Evolutionary conservation across 768 basidiomycete genomes (phyloP).

Genomic region (Collybia sordida): DNA sequence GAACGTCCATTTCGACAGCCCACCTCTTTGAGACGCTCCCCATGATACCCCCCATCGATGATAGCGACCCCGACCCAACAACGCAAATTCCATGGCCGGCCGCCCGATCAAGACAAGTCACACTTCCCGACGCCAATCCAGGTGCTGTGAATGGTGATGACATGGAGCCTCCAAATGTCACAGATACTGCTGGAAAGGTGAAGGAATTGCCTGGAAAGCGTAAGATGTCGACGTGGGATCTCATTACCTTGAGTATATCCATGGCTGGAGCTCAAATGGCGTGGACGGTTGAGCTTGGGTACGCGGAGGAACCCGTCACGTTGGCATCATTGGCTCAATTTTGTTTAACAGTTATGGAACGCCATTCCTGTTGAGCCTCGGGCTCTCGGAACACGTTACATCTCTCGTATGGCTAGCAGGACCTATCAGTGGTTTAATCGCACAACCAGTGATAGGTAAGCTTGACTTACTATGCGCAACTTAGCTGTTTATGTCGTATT

Average conservation of each 20-base stretch:
- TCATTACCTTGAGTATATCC: conserved; percentile 82
- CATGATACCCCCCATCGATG: conserved; percentile 67
- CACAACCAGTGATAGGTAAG: conserved; percentile 95
- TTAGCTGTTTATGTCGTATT: conserved; percentile 28
- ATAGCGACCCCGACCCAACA: conserved; percentile 69
- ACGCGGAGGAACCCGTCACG: conserved; percentile 22
- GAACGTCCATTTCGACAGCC: conserved; percentile 10
- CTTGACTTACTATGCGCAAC: conserved; percentile 14
- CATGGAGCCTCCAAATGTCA: conserved; percentile 7
- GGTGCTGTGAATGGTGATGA: conserved; percentile 9
- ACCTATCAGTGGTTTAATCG: conserved; percentile 91
- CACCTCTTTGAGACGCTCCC: conserved; percentile 9
- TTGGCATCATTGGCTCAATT: conserved; percentile 12
- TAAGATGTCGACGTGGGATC: conserved; percentile 59
- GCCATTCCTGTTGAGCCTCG: conserved; percentile 75
- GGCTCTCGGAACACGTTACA: conserved; percentile 84
- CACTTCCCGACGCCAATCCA: conserved; percentile 5
- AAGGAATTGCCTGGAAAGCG: conserved; percentile 31
- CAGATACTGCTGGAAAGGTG: conserved; percentile 15
- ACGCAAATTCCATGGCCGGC: conserved; percentile 80
- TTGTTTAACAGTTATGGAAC: conserved; percentile 80
- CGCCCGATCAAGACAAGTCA: conserved; percentile 25
- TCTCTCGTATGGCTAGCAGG: conserved; percentile 95
- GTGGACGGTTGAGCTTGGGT: conserved; percentile 97
- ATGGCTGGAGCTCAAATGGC: conserved; percentile 95